Percentiles rank a stretch among this genome's conserved stretches.
phyloP scores from a whole-genome alignment of 371 early-diverging fungal genomes.

The Rhizomucor miehei region DNA sequence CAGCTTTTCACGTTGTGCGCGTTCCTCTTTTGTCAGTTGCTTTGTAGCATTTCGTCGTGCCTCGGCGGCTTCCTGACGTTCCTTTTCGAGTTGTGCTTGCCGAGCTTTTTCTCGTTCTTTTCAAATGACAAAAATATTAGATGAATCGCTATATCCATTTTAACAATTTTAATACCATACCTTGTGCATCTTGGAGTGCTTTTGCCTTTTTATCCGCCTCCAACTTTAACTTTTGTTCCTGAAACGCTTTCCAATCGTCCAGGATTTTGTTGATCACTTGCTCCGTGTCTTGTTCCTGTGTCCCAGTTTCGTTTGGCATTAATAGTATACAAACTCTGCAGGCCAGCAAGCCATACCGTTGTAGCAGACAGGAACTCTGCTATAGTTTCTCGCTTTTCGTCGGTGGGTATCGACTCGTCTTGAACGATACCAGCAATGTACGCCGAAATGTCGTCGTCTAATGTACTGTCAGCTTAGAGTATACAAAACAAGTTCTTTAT shows the following conservation, averaged over 20 bases:
- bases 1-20: conserved; percentile 48
- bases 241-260: conserved; percentile 33
- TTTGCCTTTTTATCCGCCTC: conserved; percentile 35
- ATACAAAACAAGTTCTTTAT: no score
- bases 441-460: conserved; percentile 49
- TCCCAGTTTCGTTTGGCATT: not conserved
- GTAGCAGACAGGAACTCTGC: conserved; percentile 52
- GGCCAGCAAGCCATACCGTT: conserved; percentile 23
- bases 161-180: no score
- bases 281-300: conserved; percentile 37
- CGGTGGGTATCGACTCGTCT: conserved; percentile 52
- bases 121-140: no score
- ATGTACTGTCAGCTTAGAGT: no score
- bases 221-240: conserved; percentile 33
- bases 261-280: conserved; percentile 31
- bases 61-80: conserved; percentile 33
- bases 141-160: no score
- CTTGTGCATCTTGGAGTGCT: conserved; percentile 34
- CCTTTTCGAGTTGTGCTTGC: conserved; percentile 65
- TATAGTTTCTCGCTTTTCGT: conserved; percentile 57
- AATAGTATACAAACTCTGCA: not conserved
- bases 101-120: conserved; percentile 69
- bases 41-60: conserved; percentile 24
- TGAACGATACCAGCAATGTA: conserved; percentile 57
- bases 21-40: conserved; percentile 46